Evolutionary conservation across 2,329 filamentous ascomycete species (phyloP).

Genomic region (Venturia aucupariae): DNA sequence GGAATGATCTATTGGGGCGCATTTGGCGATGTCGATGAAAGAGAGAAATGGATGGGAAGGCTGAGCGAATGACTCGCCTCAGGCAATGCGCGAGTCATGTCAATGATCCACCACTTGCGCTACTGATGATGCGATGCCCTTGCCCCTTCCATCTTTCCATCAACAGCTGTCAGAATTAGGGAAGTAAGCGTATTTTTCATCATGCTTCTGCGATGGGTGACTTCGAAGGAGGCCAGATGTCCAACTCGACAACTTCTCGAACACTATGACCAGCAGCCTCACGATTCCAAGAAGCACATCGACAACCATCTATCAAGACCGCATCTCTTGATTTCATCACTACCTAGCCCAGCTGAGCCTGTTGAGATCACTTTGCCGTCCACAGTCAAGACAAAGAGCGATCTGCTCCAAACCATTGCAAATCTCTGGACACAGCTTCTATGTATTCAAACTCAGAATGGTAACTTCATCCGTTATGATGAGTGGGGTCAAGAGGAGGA

Average conservation of each 20-base stretch:
- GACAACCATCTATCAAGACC: not conserved
- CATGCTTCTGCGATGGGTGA: not conserved
- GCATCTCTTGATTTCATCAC: not conserved
- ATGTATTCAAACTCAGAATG: slow-evolving; percentile 2
- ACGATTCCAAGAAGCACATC: not conserved
- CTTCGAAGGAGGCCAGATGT: not conserved
- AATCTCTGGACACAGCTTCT: slow-evolving; percentile 4
- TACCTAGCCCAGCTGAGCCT: not conserved
- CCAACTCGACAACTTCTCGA: not conserved
- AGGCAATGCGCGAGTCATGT: not conserved
- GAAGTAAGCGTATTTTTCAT: not conserved
- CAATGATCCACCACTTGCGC: not conserved
- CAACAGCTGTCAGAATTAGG: not conserved
- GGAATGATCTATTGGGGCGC: not conserved
- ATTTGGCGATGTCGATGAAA: not conserved
- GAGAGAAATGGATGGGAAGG: not conserved
- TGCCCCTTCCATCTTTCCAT: not conserved
- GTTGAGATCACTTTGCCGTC: not conserved
- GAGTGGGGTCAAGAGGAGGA: not conserved
- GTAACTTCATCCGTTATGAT: slow-evolving; percentile 1
- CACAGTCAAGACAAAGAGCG: not conserved
- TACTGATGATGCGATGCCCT: not conserved
- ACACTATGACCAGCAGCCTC: not conserved
- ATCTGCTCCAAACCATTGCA: not conserved
- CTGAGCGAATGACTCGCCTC: not conserved